Evolutionary conservation across 2,329 filamentous ascomycete species (phyloP), one percentile per base, ranked within the genome.

Genomic region (Canariomyces notabilis): DNA sequence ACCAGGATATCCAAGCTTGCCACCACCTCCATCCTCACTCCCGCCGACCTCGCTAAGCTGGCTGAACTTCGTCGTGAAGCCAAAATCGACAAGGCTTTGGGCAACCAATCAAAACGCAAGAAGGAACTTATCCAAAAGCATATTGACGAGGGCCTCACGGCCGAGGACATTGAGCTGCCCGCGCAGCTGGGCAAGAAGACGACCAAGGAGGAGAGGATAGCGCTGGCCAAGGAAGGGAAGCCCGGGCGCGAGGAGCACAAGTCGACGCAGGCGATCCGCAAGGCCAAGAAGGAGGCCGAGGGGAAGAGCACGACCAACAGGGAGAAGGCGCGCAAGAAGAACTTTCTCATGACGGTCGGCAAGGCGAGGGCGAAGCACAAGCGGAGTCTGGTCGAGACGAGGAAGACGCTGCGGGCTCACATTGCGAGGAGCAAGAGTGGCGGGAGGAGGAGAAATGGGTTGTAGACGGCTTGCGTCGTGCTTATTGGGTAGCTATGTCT

Each of bases 291-390:
- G 78, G 81, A 84, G 59, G 77, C 82, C 2, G 80, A 89, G 69
- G 93, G 93, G 61, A 97, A 97, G 82, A 95, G 87, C 64, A 90
- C 89, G 31, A 97, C 91, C 56, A 98, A 98, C 70, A 87, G 87
- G 72, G 93, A 98, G 74, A 98, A 98, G 80, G 82, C 87, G 34
- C 76, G 91, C 57, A 89, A 88, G 77, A 98, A 98, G 86, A 98
- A 98, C 68, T 95, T 98, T 70, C 65, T 98, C 60, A 98, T 98
- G 93, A 97, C 91, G 32, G 70, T 98, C 50, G 88, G 91, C 49
- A 97, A 98, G 75, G 93, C 93, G 9, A 94, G 93, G 76, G 80
- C 78, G 57, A 98, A 97, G 76, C 85, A 93, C 62, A 96, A 96
- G 83, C 79, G 90, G 61, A 95, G 89, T 78, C 71, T 98, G 67